These are phyloP conservation scores for Suhomyces sp. DNA, from an alignment of 805 yeast genomes.

Conservation along the genomic window DNA sequence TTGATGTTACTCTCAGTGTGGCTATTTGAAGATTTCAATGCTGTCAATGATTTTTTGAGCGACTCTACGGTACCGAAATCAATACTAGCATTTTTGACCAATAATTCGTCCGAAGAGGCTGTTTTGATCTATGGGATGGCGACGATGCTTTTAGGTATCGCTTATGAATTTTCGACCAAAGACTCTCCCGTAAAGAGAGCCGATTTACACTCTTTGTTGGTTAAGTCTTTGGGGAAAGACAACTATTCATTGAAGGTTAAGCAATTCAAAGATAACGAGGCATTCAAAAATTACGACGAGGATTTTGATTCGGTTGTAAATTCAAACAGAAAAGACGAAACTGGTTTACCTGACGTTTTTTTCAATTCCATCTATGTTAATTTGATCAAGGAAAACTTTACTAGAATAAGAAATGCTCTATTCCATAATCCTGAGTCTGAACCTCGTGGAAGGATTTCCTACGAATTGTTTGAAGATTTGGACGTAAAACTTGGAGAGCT, in stretches of 20 bases:
- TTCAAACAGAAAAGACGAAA: constrained; percentile 60
- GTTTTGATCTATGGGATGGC: constrained; percentile 69
- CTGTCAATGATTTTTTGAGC: constrained; percentile 70
- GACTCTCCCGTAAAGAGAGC: constrained; percentile 62
- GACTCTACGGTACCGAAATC: constrained; percentile 68
- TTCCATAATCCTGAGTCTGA: constrained; percentile 72
- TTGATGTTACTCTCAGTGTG: constrained; percentile 69
- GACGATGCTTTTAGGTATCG: constrained; percentile 66
- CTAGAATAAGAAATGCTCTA: constrained; percentile 65
- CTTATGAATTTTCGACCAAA: constrained; percentile 69
- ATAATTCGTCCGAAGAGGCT: constrained; percentile 46
- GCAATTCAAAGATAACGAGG: constrained; percentile 61
- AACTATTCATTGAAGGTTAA: constrained; percentile 70
- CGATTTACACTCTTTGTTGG: constrained; percentile 59
- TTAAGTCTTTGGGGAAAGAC: constrained; percentile 74
- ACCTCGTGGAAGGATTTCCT: constrained; percentile 65
- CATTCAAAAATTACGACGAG: constrained; percentile 56
- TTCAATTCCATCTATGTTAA: constrained; percentile 63
- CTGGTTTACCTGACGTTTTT: constrained; percentile 85
- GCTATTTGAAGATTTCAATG: constrained; percentile 73
- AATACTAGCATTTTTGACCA: constrained; percentile 58
- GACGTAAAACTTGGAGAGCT: constrained; percentile 35
- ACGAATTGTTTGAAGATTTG: constrained; percentile 52
- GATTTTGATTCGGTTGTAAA: constrained; percentile 38
- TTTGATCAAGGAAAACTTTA: constrained; percentile 65